Conservation (phyloP, 1,284 basidiomycete species). For the Tilletiaria anomala region DNA sequence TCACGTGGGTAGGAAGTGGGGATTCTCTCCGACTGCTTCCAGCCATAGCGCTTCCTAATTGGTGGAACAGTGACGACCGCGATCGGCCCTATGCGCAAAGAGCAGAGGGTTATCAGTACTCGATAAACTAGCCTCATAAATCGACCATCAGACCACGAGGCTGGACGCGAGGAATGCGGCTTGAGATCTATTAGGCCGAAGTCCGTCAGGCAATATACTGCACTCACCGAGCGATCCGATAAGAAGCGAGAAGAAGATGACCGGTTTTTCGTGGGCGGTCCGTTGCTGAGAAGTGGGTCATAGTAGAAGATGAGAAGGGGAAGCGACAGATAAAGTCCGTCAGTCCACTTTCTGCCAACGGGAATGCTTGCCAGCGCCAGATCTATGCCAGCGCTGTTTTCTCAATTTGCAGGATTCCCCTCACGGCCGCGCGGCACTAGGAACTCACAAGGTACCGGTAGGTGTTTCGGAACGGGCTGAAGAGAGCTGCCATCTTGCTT, state of each 20-base stretch:
- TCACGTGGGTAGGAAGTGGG: conserved; percentile 74
- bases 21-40: conserved; percentile 56
- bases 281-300: too few relatives aligned
- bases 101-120: too few relatives aligned
- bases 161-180: background rate
- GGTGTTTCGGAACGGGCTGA: conserved; percentile 27
- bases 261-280: conserved; percentile 78
- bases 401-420: background rate
- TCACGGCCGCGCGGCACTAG: too few relatives aligned
- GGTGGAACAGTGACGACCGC: conserved; percentile 64
- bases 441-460: conserved; percentile 31
- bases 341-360: too few relatives aligned
- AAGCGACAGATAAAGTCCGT: background rate
- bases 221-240: conserved; percentile 48
- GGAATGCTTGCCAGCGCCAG: too few relatives aligned
- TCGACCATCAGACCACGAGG: background rate
- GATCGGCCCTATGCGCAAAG: conserved; percentile 58
- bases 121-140: background rate
- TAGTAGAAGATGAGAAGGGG: conserved; percentile 31
- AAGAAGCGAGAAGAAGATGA: conserved; percentile 72
- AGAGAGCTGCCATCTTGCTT: conserved; percentile 4
- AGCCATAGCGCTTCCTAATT: conserved; percentile 58
- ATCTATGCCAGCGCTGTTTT: background rate
- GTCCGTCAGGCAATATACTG: too few relatives aligned
- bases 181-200: background rate